A percentile compares a stretch with the other conserved stretches of the same genome.
phyloP scores from a whole-genome alignment of 371 early-diverging fungal species.

The Mucor racemosus region DNA sequence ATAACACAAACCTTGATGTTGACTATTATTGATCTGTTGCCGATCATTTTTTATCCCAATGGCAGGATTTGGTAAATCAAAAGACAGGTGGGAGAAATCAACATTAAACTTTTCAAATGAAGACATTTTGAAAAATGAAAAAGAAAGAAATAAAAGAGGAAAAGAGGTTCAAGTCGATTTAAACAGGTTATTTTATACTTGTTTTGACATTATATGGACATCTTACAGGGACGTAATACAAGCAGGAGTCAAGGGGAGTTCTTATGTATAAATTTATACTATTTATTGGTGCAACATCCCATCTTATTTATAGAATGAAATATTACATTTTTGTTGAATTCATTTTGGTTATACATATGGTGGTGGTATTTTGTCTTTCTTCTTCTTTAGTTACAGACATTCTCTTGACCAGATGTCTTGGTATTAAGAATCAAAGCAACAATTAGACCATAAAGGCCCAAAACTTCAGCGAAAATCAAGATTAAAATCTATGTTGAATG shows the following conservation, averaged over 20 bases:
- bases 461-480: slow-evolving; percentile 98
- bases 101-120: slow-evolving; percentile 1
- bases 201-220: background rate
- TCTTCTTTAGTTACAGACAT: slow-evolving; percentile 35
- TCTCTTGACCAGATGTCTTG: slow-evolving; percentile 62
- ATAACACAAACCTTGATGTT: slow-evolving; percentile 4
- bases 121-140: background rate
- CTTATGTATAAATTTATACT: background rate
- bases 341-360: background rate
- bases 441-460: slow-evolving; percentile 93
- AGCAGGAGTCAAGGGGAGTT: slow-evolving; percentile 1
- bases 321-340: background rate
- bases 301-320: background rate
- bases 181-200: background rate
- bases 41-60: background rate
- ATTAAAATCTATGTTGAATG: slow-evolving; percentile 68
- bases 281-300: background rate
- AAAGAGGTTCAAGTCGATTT: background rate
- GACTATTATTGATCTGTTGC: slow-evolving; percentile 1
- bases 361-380: background rate
- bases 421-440: slow-evolving; percentile 97
- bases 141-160: background rate
- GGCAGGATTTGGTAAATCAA: slow-evolving; percentile 9
- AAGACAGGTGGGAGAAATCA: slow-evolving; percentile 7
- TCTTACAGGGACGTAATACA: background rate